phyloP scores from a whole-genome alignment of 2,329 filamentous ascomycete genomes.

The Ascochyta rabiei region DNA sequence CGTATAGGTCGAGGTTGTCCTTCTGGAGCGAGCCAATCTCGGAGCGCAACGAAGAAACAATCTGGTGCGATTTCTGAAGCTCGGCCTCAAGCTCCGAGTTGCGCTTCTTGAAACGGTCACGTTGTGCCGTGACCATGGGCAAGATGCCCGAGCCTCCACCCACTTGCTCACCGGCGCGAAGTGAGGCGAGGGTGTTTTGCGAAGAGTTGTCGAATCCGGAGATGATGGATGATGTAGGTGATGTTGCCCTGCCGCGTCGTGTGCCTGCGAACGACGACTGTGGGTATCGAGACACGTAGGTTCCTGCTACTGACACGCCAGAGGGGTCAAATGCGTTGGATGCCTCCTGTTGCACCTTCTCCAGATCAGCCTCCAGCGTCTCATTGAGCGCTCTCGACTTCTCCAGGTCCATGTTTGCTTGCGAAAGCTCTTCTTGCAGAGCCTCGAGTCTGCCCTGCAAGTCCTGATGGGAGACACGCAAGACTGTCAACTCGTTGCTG shows the following conservation, averaged over 20 bases:
- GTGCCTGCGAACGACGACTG: slow-evolving; percentile 61
- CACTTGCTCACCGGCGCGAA: slow-evolving; percentile 67
- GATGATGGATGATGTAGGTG: slow-evolving; percentile 96
- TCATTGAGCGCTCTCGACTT: slow-evolving; percentile 82
- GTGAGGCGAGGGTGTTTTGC: slow-evolving; percentile 58
- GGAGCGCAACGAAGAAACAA: slow-evolving; percentile 83
- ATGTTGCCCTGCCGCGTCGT: slow-evolving; percentile 69
- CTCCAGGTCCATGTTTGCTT: slow-evolving; percentile 84
- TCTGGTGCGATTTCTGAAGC: slow-evolving; percentile 80
- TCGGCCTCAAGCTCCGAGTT: slow-evolving; percentile 90
- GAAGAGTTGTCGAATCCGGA: slow-evolving; percentile 77
- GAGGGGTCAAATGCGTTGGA: slow-evolving; percentile 81
- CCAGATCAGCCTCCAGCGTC: slow-evolving; percentile 89
- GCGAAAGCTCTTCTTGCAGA: slow-evolving; percentile 82
- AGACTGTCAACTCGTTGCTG: slow-evolving; percentile 87
- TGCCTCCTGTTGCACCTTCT: slow-evolving; percentile 83
- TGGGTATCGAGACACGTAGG: slow-evolving; percentile 81
- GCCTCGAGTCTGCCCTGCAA: slow-evolving; percentile 79
- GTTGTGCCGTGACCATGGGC: slow-evolving; percentile 97
- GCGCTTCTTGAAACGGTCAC: slow-evolving; percentile 97
- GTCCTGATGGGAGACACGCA: slow-evolving; percentile 93
- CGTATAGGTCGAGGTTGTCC: slow-evolving; percentile 94
- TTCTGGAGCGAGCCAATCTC: slow-evolving; percentile 92
- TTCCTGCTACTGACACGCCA: slow-evolving; percentile 90
- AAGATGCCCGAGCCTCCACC: slow-evolving; percentile 85